These are phyloP conservation scores for Fraxinus albicans DNA, from an alignment of 305 asterid genomes.

Conservation along the genomic window DNA sequence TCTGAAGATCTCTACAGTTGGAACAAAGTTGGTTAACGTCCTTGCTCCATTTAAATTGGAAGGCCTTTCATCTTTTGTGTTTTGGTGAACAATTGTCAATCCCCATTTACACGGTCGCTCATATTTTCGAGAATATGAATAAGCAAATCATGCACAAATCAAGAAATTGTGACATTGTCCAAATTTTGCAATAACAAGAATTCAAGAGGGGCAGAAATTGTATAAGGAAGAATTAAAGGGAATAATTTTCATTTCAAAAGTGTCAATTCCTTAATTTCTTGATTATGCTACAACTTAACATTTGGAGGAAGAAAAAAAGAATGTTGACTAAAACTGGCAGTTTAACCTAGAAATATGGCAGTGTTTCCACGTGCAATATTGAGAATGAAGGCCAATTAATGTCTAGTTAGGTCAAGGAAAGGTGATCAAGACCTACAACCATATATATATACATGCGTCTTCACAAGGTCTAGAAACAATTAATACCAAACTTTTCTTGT, in stretches of 20 bases:
- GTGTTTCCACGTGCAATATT: conserved; percentile 22
- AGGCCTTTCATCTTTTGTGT: too few species aligned
- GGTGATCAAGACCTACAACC: conserved; percentile 40
- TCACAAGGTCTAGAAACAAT: conserved; percentile 32
- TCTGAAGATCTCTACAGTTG: too few species aligned
- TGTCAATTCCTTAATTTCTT: neutral
- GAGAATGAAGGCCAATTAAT: conserved; percentile 22
- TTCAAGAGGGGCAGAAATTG: neutral
- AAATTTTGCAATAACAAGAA: neutral
- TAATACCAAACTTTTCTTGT: conserved; percentile 40
- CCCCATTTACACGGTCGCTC: neutral
- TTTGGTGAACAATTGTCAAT: neutral
- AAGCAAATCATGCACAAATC: neutral
- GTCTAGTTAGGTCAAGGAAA: conserved; percentile 52
- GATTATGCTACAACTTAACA: neutral
- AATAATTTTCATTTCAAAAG: neutral
- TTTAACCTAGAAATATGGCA: neutral
- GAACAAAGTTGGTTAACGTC: too few species aligned
- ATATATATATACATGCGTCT: conserved; percentile 28
- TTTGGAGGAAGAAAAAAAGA: too few species aligned
- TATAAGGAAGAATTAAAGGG: neutral
- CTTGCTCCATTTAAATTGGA: neutral
- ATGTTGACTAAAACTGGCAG: neutral
- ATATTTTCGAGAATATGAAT: neutral
- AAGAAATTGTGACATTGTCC: neutral